Base-by-base conservation (phyloP, 1,139 yeast genomes). In the Scheffersomyces titani region DNA sequence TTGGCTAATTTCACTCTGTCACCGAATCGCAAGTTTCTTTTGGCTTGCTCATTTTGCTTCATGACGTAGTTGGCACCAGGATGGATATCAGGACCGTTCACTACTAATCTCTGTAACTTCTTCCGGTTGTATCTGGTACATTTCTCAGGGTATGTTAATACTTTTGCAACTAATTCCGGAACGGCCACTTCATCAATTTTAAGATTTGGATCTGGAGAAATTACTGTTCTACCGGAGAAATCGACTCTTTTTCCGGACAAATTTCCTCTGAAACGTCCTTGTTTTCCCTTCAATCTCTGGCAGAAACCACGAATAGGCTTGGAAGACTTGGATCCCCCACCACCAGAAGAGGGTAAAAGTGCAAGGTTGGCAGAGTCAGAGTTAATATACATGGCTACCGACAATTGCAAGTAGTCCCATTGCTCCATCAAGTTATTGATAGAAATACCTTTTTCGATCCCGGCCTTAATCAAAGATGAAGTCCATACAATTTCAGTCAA, bases 221-320 rank as follows among this genome's bases (percentile, higher is more conserved):
- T 94, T 65, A 96, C 99, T 0, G 99, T 96, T 79, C 99, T 86
- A 54, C 97, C 99, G 0, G 98, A 93, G 71, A 96, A 96, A 73
- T 96, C 99, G 49, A 96, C 99, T 79, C 99, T 90, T 73, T 96
- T 96, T 73, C 99, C 99, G 0, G 98, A 92, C 64, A 96, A 78
- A 70, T 96, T 96, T 63, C 99, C 99, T 80, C 99, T 85, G 76
- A 96, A 96, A 71, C 99, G 89, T 68, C 99, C 99, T 74, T 94
- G 99, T 68, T 96, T 96, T 73, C 99, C 99, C 77, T 96, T 96
- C 61, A 96, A 81, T 71, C 99, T 86, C 75, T 96, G 99, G 72
- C 99, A 94, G 63, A 96, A 87, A 7, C 98, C 99, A 69, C 99
- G 81, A 59, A 94, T 96, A 18, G 99, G 98, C 66, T 90, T 90